These are phyloP conservation scores for Rubia tinctorum DNA, from an alignment of 305 asterid genomes.

Conservation along the genomic window DNA sequence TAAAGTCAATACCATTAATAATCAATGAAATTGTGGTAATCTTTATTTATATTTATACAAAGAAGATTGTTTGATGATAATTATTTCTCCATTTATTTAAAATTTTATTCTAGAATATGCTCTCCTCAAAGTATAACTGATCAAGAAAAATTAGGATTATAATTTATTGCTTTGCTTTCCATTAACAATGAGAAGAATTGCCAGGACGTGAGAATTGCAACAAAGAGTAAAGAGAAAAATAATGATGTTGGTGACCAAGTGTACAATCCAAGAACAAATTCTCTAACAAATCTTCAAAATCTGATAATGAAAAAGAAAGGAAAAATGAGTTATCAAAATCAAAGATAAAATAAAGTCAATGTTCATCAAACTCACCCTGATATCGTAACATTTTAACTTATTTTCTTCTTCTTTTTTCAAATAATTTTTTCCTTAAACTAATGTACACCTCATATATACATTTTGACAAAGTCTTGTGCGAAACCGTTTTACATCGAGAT, in stretches of 20 bases:
- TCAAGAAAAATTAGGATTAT: not conserved
- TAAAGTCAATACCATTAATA: too few relatives aligned
- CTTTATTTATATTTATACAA: too few relatives aligned
- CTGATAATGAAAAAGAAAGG: not conserved
- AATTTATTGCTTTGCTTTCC: not conserved
- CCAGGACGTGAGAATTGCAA: not conserved
- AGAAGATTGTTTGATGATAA: too few relatives aligned
- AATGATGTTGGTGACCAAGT: not conserved
- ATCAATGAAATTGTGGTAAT: not conserved
- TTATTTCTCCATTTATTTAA: not conserved
- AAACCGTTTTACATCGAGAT: too few relatives aligned
- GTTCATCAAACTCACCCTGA: not conserved
- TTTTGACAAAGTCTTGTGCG: too few relatives aligned
- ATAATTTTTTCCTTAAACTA: too few relatives aligned
- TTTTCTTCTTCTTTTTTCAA: too few relatives aligned
- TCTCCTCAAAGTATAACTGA: not conserved
- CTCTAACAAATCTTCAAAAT: not conserved
- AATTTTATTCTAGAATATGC: not conserved
- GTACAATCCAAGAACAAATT: not conserved
- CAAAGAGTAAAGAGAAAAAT: not conserved
- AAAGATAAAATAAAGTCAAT: not conserved
- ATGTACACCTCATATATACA: too few relatives aligned
- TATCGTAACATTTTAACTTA: not conserved
- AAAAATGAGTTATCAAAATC: not conserved
- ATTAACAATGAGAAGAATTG: not conserved